Evolutionary conservation across 78 protist genomes (phyloP).

Genomic region (Dictyostelium capitatum): DNA sequence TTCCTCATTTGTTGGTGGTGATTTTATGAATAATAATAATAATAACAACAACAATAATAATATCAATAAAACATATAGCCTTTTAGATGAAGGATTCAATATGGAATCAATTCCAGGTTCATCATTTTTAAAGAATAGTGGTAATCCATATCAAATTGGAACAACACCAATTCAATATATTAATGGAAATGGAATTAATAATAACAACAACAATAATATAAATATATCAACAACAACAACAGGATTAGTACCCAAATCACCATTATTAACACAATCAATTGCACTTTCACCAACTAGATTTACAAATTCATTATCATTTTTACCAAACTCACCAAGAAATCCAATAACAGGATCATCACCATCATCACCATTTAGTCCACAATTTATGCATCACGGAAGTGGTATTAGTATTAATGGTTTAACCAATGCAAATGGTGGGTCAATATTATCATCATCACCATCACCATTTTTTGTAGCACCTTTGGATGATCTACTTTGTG

Average conservation of each 20-base stretch:
- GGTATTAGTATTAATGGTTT: too few relatives aligned
- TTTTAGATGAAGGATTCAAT: constrained; percentile 2
- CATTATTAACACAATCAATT: neutral
- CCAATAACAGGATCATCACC: constrained; percentile 27
- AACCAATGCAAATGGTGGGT: neutral
- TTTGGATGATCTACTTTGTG: neutral
- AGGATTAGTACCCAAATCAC: constrained; percentile 13
- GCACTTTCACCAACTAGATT: constrained; percentile 55
- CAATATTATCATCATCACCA: constrained; percentile 49
- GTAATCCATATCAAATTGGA: constrained; percentile 2
- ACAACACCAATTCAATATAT: constrained; percentile 17
- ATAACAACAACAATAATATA: neutral
- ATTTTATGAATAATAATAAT: neutral
- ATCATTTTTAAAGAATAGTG: neutral
- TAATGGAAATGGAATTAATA: neutral
- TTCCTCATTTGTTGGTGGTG: neutral
- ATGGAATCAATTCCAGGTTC: neutral
- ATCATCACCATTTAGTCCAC: constrained; percentile 69
- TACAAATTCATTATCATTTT: constrained; percentile 41
- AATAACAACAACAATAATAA: neutral
- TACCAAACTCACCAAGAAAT: constrained; percentile 60
- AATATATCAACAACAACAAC: neutral
- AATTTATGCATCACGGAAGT: constrained; percentile 15
- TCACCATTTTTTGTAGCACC: constrained; percentile 53
- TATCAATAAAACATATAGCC: neutral